Evolutionary conservation across 768 basidiomycete genomes (phyloP).

Genomic region (Auricularia auricula-judae): DNA sequence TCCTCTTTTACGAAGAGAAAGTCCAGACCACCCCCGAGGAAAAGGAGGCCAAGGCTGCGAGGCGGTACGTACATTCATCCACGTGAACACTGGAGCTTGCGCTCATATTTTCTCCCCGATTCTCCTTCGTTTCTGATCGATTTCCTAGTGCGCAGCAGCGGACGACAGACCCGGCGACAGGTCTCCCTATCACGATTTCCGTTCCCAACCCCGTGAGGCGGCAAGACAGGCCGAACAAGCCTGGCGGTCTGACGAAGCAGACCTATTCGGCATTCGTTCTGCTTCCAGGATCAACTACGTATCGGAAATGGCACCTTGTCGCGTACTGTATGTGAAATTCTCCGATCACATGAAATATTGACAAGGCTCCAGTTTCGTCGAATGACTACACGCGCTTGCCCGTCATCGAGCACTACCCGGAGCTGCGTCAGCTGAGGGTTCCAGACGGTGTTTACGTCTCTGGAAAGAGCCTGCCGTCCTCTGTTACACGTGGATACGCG

Average conservation of each 20-base stretch:
- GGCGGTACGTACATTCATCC: slow-evolving; percentile 36
- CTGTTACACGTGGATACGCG: slow-evolving; percentile 24
- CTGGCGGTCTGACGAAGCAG: slow-evolving; percentile 76
- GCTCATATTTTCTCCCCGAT: slow-evolving; percentile 46
- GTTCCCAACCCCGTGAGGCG: slow-evolving; percentile 45
- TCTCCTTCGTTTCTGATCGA: not conserved
- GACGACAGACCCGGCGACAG: not conserved
- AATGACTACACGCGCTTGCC: slow-evolving; percentile 62
- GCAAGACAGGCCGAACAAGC: slow-evolving; percentile 68
- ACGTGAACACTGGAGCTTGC: slow-evolving; percentile 19
- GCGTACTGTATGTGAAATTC: slow-evolving; percentile 52
- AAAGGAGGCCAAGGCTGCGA: slow-evolving; percentile 67
- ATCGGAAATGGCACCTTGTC: slow-evolving; percentile 74
- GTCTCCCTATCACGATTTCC: slow-evolving; percentile 17
- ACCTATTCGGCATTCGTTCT: slow-evolving; percentile 72
- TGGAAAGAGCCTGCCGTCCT: slow-evolving; percentile 36
- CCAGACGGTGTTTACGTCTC: slow-evolving; percentile 66
- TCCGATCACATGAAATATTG: not conserved
- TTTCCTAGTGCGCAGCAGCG: not conserved
- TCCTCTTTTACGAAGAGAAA: slow-evolving; percentile 77
- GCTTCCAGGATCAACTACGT: slow-evolving; percentile 43
- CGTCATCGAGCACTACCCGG: slow-evolving; percentile 63
- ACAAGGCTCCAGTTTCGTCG: slow-evolving; percentile 22
- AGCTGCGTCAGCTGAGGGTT: slow-evolving; percentile 54
- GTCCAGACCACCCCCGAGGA: slow-evolving; percentile 73